phyloP scores from a whole-genome alignment of 2,329 filamentous ascomycete genomes.

The Fusarium verticillioides region DNA sequence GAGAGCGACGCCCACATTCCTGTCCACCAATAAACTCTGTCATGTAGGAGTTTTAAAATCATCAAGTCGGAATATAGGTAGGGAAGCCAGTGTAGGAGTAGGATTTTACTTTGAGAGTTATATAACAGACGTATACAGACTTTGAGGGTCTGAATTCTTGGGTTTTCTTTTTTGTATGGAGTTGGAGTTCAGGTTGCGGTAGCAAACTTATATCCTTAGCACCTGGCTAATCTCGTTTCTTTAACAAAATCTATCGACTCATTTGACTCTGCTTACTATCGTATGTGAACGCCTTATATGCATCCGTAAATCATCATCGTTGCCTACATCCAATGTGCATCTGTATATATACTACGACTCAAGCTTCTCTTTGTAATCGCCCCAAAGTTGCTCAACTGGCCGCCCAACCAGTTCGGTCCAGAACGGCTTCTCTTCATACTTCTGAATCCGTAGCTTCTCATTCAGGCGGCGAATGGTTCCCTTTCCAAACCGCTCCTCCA shows the following conservation, averaged over 20 bases:
- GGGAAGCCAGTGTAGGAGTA: background rate
- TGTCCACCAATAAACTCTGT: slow-evolving; percentile 45
- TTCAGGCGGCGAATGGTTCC: slow-evolving; percentile 73
- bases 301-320: background rate
- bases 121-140: slow-evolving; percentile 6
- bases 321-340: slow-evolving; percentile 5
- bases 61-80: background rate
- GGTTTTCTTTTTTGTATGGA: slow-evolving; percentile 18
- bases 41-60: background rate
- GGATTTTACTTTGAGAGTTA: slow-evolving; percentile 1
- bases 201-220: slow-evolving; percentile 40
- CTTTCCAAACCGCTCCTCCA: slow-evolving; percentile 74
- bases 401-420: slow-evolving; percentile 76
- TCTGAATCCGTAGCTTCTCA: slow-evolving; percentile 69
- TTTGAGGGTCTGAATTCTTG: background rate
- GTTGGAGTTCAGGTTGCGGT: slow-evolving; percentile 31
- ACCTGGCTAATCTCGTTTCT: slow-evolving; percentile 25
- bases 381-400: slow-evolving; percentile 77
- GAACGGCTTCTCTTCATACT: slow-evolving; percentile 73
- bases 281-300: slow-evolving; percentile 5
- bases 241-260: slow-evolving; percentile 12
- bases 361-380: slow-evolving; percentile 68
- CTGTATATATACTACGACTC: slow-evolving; percentile 14
- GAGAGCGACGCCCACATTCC: slow-evolving; percentile 58
- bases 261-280: background rate